Evolutionary conservation across 2,329 filamentous ascomycete species (phyloP).

Genomic region (Apiospora sp.): DNA sequence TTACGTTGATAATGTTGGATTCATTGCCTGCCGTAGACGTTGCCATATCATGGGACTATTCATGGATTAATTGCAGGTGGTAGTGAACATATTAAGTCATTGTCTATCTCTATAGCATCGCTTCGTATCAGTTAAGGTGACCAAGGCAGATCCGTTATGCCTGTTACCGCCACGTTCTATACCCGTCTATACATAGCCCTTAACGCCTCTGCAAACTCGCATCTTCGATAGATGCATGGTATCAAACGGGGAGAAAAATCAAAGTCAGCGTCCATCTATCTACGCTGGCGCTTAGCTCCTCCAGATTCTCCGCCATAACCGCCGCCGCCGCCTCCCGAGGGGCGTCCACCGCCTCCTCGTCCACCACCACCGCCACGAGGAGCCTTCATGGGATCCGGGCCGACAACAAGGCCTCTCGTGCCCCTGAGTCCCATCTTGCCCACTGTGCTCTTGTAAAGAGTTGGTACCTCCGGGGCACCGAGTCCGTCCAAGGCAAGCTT

Average conservation of each 20-base stretch:
- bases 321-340: not conserved
- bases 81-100: not conserved
- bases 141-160: slow-evolving; percentile 7
- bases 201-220: slow-evolving; percentile 13
- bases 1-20: not conserved
- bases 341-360: slow-evolving; percentile 21
- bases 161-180: slow-evolving; percentile 6
- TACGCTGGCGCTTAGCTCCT: slow-evolving; percentile 6
- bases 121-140: slow-evolving; percentile 2
- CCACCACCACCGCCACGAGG: slow-evolving; percentile 36
- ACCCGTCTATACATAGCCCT: slow-evolving; percentile 18
- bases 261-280: not conserved
- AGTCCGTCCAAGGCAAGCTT: slow-evolving; percentile 57
- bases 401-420: slow-evolving; percentile 55
- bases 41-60: not conserved
- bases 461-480: slow-evolving; percentile 54
- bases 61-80: not conserved
- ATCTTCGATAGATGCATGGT: not conserved
- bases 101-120: slow-evolving; percentile 15
- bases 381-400: slow-evolving; percentile 50
- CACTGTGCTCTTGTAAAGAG: slow-evolving; percentile 55
- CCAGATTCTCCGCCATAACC: not conserved
- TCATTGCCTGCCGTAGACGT: not conserved
- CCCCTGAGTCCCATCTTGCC: slow-evolving; percentile 67
- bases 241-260: not conserved